Percentiles rank a stretch among this genome's conserved stretches.
Evolutionary conservation across 495 filamentous ascomycete genomes (phyloP).

Genomic region (Penicillium antarcticum): DNA sequence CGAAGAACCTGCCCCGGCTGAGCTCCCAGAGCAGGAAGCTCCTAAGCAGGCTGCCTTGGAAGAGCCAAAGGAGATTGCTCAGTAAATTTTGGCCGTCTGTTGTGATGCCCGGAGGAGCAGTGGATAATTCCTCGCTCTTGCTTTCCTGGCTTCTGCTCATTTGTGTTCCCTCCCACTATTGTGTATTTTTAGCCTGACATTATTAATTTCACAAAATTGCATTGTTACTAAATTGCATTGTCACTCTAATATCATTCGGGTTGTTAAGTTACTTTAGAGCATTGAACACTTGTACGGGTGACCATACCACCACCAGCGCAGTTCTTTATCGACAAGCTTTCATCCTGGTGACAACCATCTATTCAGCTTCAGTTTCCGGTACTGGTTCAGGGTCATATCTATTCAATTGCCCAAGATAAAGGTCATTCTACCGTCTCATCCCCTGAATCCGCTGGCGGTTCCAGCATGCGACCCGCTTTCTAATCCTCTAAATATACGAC

Average conservation of each 20-base stretch:
- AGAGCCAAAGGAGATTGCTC: constrained; percentile 18
- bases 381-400: not conserved
- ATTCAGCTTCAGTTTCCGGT: too few relatives aligned
- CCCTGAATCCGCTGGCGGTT: constrained; percentile 3
- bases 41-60: constrained; percentile 15
- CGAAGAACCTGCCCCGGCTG: constrained; percentile 9
- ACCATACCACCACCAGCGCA: constrained; percentile 13
- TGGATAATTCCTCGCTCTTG: constrained; percentile 16
- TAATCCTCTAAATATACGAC: not conserved
- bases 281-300: constrained; percentile 8
- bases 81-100: constrained; percentile 21
- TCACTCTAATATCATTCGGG: not conserved
- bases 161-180: not conserved
- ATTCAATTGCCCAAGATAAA: not conserved
- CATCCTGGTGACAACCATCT: not conserved
- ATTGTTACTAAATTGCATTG: too few relatives aligned
- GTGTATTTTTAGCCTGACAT: not conserved
- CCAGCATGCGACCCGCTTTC: constrained; percentile 16
- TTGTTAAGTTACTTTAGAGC: too few relatives aligned
- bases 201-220: not conserved
- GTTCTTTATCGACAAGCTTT: constrained; percentile 16
- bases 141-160: constrained; percentile 7
- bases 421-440: not conserved
- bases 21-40: constrained; percentile 11
- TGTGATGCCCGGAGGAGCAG: constrained; percentile 30